phyloP scores from a whole-genome alignment of 495 filamentous ascomycete species.

The Aspergillus asperescens region DNA sequence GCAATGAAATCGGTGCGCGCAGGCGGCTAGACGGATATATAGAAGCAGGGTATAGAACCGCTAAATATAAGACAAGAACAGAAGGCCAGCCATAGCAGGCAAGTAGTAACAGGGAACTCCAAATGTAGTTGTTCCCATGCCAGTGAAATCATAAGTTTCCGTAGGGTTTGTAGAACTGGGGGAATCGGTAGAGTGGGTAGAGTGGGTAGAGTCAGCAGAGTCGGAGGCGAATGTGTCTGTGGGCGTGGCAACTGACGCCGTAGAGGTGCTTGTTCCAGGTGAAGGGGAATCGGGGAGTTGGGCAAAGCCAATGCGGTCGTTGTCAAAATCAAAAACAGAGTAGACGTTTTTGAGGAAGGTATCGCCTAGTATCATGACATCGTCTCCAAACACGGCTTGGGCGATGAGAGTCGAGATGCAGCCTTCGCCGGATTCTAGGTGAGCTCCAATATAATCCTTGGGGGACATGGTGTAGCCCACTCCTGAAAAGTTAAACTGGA shows the following conservation, averaged over 20 bases:
- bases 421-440: slow-evolving; percentile 19
- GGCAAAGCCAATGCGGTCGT: slow-evolving; percentile 39
- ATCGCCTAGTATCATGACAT: slow-evolving; percentile 73
- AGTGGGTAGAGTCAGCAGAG: too few relatives aligned
- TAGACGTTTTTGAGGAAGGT: slow-evolving; percentile 91
- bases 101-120: slow-evolving; percentile 12
- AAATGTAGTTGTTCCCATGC: slow-evolving; percentile 12
- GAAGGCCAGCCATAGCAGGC: slow-evolving; percentile 1
- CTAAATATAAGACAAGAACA: slow-evolving; percentile 9
- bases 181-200: slow-evolving; percentile 7
- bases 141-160: neutral
- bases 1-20: slow-evolving; percentile 6
- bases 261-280: slow-evolving; percentile 17
- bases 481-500: slow-evolving; percentile 53
- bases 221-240: slow-evolving; percentile 5
- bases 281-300: slow-evolving; percentile 8
- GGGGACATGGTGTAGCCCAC: slow-evolving; percentile 58
- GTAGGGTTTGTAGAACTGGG: slow-evolving; percentile 5
- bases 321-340: slow-evolving; percentile 68
- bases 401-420: slow-evolving; percentile 63
- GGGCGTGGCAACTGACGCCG: slow-evolving; percentile 9
- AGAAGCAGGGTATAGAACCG: neutral
- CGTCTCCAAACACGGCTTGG: slow-evolving; percentile 40
- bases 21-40: slow-evolving; percentile 1
- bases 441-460: slow-evolving; percentile 62